Conservation (phyloP, 2,329 filamentous ascomycete genomes). For the Fusarium torreyae region DNA sequence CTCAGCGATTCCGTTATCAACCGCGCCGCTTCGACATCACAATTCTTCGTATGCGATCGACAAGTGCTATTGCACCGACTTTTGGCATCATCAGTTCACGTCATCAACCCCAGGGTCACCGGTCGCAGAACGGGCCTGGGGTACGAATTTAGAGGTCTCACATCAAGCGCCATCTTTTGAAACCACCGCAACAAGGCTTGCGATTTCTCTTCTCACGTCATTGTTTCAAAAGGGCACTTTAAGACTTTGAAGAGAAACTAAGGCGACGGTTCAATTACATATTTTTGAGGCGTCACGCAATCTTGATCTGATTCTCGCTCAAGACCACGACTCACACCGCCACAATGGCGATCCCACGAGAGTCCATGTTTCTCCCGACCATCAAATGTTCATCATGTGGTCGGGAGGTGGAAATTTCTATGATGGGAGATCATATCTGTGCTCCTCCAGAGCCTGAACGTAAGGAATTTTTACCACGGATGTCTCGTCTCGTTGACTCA, state of each 20-base stretch:
- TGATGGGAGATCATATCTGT: conserved; percentile 90
- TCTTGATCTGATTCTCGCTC: conserved; percentile 4
- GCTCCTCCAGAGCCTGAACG: conserved; percentile 65
- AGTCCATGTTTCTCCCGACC: conserved; percentile 81
- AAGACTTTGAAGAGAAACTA: conserved; percentile 11
- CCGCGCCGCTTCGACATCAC: background rate
- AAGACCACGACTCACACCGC: conserved; percentile 22
- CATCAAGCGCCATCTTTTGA: conserved; percentile 30
- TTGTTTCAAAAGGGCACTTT: conserved; percentile 12
- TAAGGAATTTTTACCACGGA: conserved; percentile 48
- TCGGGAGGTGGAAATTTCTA: conserved; percentile 83
- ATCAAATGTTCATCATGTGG: conserved; percentile 91
- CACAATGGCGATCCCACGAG: conserved; percentile 68
- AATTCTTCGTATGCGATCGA: conserved; percentile 5
- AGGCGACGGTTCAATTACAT: conserved; percentile 23
- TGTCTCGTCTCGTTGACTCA: conserved; percentile 4
- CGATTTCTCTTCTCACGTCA: conserved; percentile 11
- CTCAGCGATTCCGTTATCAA: conserved; percentile 4
- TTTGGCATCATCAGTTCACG: conserved; percentile 32
- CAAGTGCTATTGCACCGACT: conserved; percentile 11
- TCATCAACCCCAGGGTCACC: conserved; percentile 49
- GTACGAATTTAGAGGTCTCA: conserved; percentile 47
- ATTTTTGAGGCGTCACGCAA: conserved; percentile 13
- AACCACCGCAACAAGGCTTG: conserved; percentile 25
- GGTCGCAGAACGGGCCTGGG: conserved; percentile 49